Base-by-base conservation (phyloP, 78 protist genomes). In the Mantamonas sphyraenae region DNA sequence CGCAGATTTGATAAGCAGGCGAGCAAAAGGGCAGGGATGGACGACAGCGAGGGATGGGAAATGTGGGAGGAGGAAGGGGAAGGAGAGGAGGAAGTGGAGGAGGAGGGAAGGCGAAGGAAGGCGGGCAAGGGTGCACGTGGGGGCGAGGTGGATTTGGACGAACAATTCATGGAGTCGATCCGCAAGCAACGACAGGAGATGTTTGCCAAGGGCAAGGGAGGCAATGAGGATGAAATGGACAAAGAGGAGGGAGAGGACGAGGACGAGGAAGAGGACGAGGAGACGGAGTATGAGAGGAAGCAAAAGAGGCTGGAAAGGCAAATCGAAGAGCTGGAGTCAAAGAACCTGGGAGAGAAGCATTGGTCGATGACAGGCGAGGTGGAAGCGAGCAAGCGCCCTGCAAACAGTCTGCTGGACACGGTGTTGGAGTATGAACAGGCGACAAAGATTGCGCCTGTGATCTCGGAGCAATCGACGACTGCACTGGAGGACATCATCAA, bases 351-450 rank as follows among this genome's bases (percentile, higher is more conserved):
- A 12, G 28, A 30, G 40, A 38, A 62, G 33, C 40, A 39, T 4
- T 62, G 67, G 30, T 14, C 3, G 37, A 8, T 20, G 26, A 16
- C 8, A 3, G 50, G 30, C 55, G 53, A 33, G 43, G 37, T 35
- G 24, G 16, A 14, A 19, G 76, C 33, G n/a, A 8, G 5, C n/a
- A 42, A 0, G 31, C 71, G 69, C 9, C 71, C 64, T 0, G 40
- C 22, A 31, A 35, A 51, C 62, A n/a, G 34, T 4, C 51, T 71
- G 42, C 76, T 71, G 31, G 70, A 63, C 30, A 33, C 26, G 10
- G 55, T 17, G 20, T 24, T 60, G 22, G 68, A 59, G 35, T 60
- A 60, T 30, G 76, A 71, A 20, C 65, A 39, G 34, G 37, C 59
- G 35, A 10, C 39, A 0, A 0, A 22, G 34, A 2, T n/a, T 0